Conservation (phyloP, 371 early-diverging fungal genomes). For the Enterocytospora artemiae region DNA sequence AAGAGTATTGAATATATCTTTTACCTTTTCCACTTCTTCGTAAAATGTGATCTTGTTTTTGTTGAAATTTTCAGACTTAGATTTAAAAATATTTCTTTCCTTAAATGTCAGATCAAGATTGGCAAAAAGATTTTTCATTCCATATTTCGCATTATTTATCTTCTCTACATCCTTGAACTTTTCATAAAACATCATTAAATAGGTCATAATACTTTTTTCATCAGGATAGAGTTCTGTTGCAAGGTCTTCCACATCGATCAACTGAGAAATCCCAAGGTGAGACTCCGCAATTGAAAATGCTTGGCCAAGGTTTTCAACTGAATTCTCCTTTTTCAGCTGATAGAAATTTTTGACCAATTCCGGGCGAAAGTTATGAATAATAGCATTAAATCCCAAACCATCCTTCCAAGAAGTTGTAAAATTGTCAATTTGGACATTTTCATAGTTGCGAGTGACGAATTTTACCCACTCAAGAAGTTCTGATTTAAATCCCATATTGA, state of each 20-base stretch:
- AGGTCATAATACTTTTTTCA: conserved; percentile 89
- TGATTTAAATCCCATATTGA: conserved; percentile 10
- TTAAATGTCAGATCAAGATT: neutral
- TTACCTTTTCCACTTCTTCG: no score
- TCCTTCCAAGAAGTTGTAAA: conserved; percentile 77
- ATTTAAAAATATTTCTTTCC: neutral
- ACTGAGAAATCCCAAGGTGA: conserved; percentile 70
- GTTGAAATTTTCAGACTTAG: neutral
- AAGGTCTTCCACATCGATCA: conserved; percentile 84
- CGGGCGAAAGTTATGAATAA: conserved; percentile 87
- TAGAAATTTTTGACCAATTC: conserved; percentile 73
- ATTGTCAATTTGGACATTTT: conserved; percentile 65
- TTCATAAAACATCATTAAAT: conserved; percentile 79
- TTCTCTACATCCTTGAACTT: conserved; percentile 30
- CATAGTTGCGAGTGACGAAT: conserved; percentile 73
- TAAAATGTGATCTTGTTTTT: no score
- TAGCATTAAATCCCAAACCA: conserved; percentile 83
- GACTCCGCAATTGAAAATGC: conserved; percentile 83
- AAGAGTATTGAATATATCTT: no score
- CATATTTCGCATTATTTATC: neutral
- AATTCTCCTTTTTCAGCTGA: conserved; percentile 63
- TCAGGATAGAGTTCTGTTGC: conserved; percentile 76
- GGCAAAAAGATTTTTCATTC: neutral
- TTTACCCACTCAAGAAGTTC: conserved; percentile 83
- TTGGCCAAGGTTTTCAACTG: conserved; percentile 65